These are phyloP conservation scores for Aspergillus brasiliensis DNA, from an alignment of 2,329 filamentous ascomycete genomes.

Conservation along the genomic window DNA sequence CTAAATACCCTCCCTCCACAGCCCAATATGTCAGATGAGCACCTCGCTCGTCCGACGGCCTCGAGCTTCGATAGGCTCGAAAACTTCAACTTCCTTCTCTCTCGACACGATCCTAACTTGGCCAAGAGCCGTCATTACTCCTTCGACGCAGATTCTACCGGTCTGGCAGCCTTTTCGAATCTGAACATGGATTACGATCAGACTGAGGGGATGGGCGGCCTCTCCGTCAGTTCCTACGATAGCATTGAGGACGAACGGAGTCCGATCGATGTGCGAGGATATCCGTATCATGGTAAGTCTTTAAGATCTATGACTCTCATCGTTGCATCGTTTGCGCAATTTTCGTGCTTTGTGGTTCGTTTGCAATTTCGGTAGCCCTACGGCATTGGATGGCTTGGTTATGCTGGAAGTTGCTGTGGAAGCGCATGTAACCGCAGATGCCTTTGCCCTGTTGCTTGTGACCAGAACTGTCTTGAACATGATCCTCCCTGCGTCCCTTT, in stretches of 20 bases:
- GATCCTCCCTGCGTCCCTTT: neutral
- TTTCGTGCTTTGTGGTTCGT: constrained; percentile 31
- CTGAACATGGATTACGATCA: constrained; percentile 44
- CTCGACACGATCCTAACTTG: constrained; percentile 35
- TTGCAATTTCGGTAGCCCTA: constrained; percentile 20
- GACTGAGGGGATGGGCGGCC: constrained; percentile 43
- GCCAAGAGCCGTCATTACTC: constrained; percentile 41
- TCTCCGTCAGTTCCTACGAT: constrained; percentile 46
- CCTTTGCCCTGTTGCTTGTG: neutral
- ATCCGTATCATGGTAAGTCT: constrained; percentile 45
- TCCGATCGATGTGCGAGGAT: constrained; percentile 41
- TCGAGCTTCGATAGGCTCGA: constrained; percentile 37
- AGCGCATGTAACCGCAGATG: constrained; percentile 9
- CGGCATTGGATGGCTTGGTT: constrained; percentile 10
- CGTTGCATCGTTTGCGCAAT: constrained; percentile 40
- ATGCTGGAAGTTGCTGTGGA: constrained; percentile 17
- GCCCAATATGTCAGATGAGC: constrained; percentile 38
- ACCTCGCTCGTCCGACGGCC: constrained; percentile 28
- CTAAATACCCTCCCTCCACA: constrained; percentile 18
- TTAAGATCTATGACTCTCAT: constrained; percentile 28
- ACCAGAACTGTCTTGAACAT: neutral
- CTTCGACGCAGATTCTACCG: constrained; percentile 38
- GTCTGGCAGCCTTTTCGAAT: constrained; percentile 34
- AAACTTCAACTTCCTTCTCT: constrained; percentile 41
- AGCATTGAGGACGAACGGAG: constrained; percentile 44